A percentile compares a stretch with the other conserved stretches of the same genome.
Evolutionary conservation across 257 asterid genomes (phyloP).

Genomic region (Solanum okadae): DNA sequence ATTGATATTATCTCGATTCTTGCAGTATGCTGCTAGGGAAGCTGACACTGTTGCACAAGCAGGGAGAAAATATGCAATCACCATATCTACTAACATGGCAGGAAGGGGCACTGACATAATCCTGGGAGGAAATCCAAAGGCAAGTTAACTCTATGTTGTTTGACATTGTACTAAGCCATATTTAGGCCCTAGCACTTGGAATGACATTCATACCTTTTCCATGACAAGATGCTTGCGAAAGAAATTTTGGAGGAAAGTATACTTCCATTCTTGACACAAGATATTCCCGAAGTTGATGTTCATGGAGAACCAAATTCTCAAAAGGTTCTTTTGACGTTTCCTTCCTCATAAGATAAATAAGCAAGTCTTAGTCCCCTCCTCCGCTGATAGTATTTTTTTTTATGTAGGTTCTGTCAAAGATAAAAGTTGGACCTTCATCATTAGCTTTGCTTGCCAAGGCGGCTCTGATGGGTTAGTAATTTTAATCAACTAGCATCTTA

Average conservation of each 20-base stretch:
- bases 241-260: constrained; percentile 72
- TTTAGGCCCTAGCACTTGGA: background rate
- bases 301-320: constrained; percentile 49
- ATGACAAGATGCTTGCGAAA: constrained; percentile 74
- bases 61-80: constrained; percentile 88
- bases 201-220: background rate
- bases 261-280: constrained; percentile 58
- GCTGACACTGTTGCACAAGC: constrained; percentile 98
- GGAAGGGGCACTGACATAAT: constrained; percentile 98
- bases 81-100: constrained; percentile 97
- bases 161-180: background rate
- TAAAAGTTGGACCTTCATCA: constrained; percentile 87
- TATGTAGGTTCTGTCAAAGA: constrained; percentile 75
- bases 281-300: constrained; percentile 48
- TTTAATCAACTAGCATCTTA: background rate
- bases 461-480: constrained; percentile 72
- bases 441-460: constrained; percentile 77
- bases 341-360: background rate
- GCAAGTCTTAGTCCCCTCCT: background rate
- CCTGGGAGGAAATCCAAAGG: constrained; percentile 99
- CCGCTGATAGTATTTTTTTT: background rate
- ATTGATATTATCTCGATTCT: background rate
- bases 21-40: constrained; percentile 97
- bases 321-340: constrained; percentile 40
- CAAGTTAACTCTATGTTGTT: constrained; percentile 8